Conservation (phyloP, 1,139 yeast species). For the Diutina sp. region DNA sequence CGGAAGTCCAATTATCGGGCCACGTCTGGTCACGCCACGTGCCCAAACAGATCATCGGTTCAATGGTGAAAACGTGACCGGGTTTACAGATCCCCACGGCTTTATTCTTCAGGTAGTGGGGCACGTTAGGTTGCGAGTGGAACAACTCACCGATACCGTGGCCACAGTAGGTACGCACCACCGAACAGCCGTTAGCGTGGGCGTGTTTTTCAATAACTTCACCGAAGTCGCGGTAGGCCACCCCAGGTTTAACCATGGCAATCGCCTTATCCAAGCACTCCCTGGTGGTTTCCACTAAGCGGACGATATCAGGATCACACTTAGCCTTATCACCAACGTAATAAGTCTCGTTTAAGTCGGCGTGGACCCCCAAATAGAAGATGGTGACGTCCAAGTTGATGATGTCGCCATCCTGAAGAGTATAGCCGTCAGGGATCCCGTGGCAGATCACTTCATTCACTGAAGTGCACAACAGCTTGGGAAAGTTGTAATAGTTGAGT, state of each 20-base stretch:
- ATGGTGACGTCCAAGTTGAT: conserved; percentile 82
- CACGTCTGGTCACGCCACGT: conserved; percentile 69
- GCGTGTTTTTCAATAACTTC: conserved; percentile 85
- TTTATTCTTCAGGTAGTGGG: conserved; percentile 90
- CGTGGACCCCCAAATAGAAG: conserved; percentile 79
- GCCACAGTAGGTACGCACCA: conserved; percentile 85
- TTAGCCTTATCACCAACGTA: conserved; percentile 90
- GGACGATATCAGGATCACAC: conserved; percentile 59
- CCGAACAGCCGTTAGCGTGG: conserved; percentile 63
- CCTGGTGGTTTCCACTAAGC: conserved; percentile 88
- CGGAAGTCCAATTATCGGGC: conserved; percentile 98
- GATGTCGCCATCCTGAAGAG: conserved; percentile 86
- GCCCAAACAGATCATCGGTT: conserved; percentile 96
- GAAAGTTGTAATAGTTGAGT: conserved; percentile 85
- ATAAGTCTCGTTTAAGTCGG: conserved; percentile 93
- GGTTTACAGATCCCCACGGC: conserved; percentile 90
- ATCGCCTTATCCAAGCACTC: conserved; percentile 82
- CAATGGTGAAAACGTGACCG: conserved; percentile 95
- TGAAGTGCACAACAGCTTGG: conserved; percentile 87
- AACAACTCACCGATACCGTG: conserved; percentile 84
- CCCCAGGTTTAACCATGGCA: conserved; percentile 79
- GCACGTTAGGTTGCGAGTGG: conserved; percentile 89
- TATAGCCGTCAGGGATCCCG: conserved; percentile 89
- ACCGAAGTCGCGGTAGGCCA: conserved; percentile 79
- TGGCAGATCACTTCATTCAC: conserved; percentile 94